These are phyloP conservation scores for Aspergillus olivimuriae DNA, from an alignment of 495 filamentous ascomycete genomes.

Conservation along the genomic window DNA sequence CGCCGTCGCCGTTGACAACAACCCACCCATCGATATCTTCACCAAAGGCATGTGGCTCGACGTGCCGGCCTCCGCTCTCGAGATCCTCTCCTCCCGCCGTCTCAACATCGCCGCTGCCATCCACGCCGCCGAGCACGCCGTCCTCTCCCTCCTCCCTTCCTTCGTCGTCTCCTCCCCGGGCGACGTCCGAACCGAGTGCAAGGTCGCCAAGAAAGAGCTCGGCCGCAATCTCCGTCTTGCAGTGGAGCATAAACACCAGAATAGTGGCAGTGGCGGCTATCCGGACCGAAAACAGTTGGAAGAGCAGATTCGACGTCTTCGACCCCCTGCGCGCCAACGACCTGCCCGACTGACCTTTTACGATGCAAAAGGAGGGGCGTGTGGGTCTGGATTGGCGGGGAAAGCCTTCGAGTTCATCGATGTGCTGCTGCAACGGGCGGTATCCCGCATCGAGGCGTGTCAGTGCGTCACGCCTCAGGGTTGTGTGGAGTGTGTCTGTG, in stretches of 20 bases:
- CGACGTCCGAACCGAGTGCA: conserved; percentile 93
- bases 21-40: conserved; percentile 78
- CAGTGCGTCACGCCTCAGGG: conserved; percentile 55
- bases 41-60: conserved; percentile 97
- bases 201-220: conserved; percentile 70
- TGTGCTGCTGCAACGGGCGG: conserved; percentile 65
- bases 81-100: conserved; percentile 62
- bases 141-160: conserved; percentile 79
- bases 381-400: conserved; percentile 75
- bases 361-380: conserved; percentile 82
- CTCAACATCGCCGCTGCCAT: conserved; percentile 87
- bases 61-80: conserved; percentile 70
- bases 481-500: conserved; percentile 83
- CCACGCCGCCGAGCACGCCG: conserved; percentile 88
- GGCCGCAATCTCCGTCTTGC: conserved; percentile 26
- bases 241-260: conserved; percentile 9
- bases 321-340: conserved; percentile 61
- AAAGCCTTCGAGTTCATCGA: conserved; percentile 94
- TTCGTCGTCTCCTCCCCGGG: conserved; percentile 83
- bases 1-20: conserved; percentile 85
- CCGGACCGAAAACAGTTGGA: too few species aligned
- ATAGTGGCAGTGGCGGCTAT: too few species aligned
- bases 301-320: conserved; percentile 10
- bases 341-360: conserved; percentile 91
- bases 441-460: conserved; percentile 72